Percentiles rank a stretch among this genome's conserved stretches.
These are phyloP conservation scores for Collybiopsis luxurians DNA, from an alignment of 768 basidiomycete genomes.

Conservation along the genomic window DNA sequence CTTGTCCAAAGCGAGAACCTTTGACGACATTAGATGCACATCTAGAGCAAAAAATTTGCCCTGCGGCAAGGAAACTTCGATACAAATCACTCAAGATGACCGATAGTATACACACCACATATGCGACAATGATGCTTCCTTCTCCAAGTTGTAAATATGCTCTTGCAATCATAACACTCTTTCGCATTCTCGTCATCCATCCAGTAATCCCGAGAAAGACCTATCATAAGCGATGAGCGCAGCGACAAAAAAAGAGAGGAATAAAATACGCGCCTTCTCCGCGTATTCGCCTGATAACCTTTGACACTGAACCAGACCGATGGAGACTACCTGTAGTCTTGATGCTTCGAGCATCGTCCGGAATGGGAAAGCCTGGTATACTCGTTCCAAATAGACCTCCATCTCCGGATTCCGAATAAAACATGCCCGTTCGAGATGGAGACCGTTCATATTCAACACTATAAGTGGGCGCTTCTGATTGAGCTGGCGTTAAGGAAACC, in stretches of 20 bases:
- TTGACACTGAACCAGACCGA: conserved; percentile 81
- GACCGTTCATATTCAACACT: conserved; percentile 61
- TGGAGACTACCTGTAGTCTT: conserved; percentile 67
- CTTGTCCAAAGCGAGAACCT: conserved; percentile 87
- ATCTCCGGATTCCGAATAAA: conserved; percentile 55
- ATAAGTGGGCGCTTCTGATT: conserved; percentile 74
- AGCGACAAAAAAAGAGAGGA: conserved; percentile 2
- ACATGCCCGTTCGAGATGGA: conserved; percentile 47
- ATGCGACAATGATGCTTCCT: conserved; percentile 98
- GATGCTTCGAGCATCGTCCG: conserved; percentile 86
- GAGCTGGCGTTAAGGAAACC: conserved; percentile 82
- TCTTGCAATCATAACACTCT: conserved; percentile 95
- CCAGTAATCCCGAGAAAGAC: conserved; percentile 95
- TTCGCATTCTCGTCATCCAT: conserved; percentile 97
- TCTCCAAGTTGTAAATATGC: conserved; percentile 90
- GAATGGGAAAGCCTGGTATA: conserved; percentile 92
- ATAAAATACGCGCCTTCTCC: conserved; percentile 67
- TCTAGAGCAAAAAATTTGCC: conserved; percentile 96
- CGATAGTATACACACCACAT: conserved; percentile 59
- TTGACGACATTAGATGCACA: conserved; percentile 98
- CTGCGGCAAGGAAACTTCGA: conserved; percentile 31
- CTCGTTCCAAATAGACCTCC: conserved; percentile 62
- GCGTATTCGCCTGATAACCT: conserved; percentile 85
- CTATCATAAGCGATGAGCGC: conserved; percentile 31
- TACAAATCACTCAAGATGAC: neutral